Evolutionary conservation across 2,329 filamentous ascomycete species (phyloP).

Genomic region (Alternaria arborescens): DNA sequence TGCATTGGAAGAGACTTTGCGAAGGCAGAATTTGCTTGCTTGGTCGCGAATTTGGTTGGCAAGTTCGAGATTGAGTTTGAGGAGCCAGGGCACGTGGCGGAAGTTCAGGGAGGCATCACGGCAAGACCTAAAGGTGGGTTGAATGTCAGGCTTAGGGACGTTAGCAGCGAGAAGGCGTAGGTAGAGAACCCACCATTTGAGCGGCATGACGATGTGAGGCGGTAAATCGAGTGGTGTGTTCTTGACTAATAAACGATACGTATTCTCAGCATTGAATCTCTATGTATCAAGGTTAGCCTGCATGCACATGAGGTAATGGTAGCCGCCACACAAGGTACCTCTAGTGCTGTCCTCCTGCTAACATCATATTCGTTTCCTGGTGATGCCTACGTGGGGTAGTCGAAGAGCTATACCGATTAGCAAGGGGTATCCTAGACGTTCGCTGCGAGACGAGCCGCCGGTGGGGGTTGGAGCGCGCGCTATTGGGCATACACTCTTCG

Average conservation of each 20-base stretch:
- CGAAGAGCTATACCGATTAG: background rate
- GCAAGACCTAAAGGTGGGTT: slow-evolving; percentile 76
- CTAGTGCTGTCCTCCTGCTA: background rate
- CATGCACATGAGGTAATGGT: background rate
- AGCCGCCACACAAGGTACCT: background rate
- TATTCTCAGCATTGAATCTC: background rate
- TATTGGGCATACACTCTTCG: slow-evolving; percentile 3
- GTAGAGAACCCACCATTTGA: background rate
- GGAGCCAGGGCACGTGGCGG: slow-evolving; percentile 65
- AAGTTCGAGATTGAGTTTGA: slow-evolving; percentile 75
- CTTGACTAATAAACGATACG: background rate
- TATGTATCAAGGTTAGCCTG: background rate
- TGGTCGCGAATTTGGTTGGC: slow-evolving; percentile 80
- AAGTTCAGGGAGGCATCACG: slow-evolving; percentile 75
- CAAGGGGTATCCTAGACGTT: slow-evolving; percentile 18
- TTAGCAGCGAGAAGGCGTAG: background rate
- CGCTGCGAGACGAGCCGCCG: slow-evolving; percentile 31
- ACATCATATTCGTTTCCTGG: background rate
- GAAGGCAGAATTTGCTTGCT: slow-evolving; percentile 82
- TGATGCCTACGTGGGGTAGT: background rate
- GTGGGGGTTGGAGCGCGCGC: slow-evolving; percentile 18
- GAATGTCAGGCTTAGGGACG: slow-evolving; percentile 67
- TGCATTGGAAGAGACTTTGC: slow-evolving; percentile 88
- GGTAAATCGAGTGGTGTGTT: background rate
- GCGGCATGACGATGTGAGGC: background rate